These are phyloP conservation scores for Kernera saxatilis DNA, from an alignment of 345 rosid species.

Conservation along the genomic window DNA sequence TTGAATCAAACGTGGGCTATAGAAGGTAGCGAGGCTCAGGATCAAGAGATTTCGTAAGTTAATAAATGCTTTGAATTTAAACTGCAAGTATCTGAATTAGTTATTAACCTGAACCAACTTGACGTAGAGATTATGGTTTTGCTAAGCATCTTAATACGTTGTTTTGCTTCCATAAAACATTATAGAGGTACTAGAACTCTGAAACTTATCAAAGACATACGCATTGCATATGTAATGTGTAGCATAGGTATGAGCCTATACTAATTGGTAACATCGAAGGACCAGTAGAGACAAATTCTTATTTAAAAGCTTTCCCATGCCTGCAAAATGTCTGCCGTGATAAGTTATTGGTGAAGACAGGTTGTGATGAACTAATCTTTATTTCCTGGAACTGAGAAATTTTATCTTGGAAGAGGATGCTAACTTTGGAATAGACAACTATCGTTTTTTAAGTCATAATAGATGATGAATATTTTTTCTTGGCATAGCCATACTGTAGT, in stretches of 20 bases:
- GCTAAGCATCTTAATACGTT: background rate
- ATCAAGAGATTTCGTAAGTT: conserved; percentile 49
- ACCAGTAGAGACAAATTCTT: background rate
- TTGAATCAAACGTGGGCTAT: conserved; percentile 43
- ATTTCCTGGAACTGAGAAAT: no score
- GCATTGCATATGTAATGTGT: background rate
- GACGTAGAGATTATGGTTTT: background rate
- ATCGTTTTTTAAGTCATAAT: background rate
- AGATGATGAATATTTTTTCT: background rate
- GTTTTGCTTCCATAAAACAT: background rate
- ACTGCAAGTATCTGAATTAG: background rate
- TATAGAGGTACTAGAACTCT: background rate
- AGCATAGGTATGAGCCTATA: background rate
- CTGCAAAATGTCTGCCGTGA: no score
- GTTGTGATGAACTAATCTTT: no score
- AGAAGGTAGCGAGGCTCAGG: conserved; percentile 46
- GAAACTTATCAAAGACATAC: background rate
- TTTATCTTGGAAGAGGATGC: background rate
- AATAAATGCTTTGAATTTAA: background rate
- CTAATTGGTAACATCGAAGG: background rate
- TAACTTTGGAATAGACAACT: background rate
- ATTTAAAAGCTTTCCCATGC: no score
- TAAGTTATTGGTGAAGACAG: no score
- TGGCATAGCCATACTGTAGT: background rate
- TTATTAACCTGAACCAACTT: background rate